Evolutionary conservation across 768 basidiomycete species (phyloP), one percentile per base, ranked within the genome.

Genomic region (Myochromella boudieri): DNA sequence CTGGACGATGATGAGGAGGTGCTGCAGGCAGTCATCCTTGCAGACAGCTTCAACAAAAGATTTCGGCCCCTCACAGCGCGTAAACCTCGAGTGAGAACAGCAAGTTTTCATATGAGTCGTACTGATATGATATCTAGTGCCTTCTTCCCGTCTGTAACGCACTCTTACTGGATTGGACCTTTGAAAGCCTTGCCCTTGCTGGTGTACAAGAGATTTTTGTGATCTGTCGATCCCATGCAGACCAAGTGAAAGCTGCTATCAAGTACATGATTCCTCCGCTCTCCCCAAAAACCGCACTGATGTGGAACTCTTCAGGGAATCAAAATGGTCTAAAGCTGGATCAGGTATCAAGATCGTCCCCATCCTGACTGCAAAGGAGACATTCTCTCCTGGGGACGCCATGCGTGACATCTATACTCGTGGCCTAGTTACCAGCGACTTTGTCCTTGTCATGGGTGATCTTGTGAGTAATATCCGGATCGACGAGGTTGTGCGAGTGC

Each of bases 141-240:
- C 77, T 98, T 9, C 74, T 98, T 18, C 97, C 95, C 1, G 80
- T 98, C 55, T 94, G 94, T 69, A 97, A 97, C 66, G 87, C 89
- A 0, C 87, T 94, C 3, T 69, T 99, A 24, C 76, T 99, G 26
- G 91, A 92, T 57, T 98, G 95, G 94, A 97, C 97, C 3, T 85
- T 98, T 50, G 97, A 99, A 63, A 88, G 88, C 63, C 80, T 99
- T 27, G 85, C 91, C 22, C 75, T 97, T n/a, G 91, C 93, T 26
- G 93, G 93, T 44, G 93, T 99, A 27, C 91, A 95, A 63, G 91
- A 97, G 68, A 89, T 97, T 48, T 95, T 97, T 63, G 87, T 99
- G 37, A 84, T 98, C 57, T 95, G 94, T 63, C 82, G 91, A 49
- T 95, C 92, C 40, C 90, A 95, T 65, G 82, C 91, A 7, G 85